Evolutionary conservation across 129 eudicot genomes (phyloP).

Genomic region (Solidago caesia): DNA sequence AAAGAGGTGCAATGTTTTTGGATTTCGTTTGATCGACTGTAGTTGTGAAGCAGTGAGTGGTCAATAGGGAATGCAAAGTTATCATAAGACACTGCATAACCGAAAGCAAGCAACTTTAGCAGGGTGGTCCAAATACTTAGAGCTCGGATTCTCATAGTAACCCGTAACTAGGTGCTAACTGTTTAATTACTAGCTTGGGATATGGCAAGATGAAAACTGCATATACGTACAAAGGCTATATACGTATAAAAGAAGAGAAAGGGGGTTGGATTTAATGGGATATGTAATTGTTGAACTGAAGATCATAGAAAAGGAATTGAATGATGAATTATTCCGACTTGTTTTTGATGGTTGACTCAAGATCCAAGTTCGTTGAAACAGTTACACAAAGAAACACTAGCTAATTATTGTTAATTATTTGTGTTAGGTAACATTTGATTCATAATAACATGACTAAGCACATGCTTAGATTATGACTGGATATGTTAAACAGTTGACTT

Average conservation of each 20-base stretch:
- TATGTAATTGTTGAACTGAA: background rate
- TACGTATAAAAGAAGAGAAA: background rate
- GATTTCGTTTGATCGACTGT: constrained; percentile 31
- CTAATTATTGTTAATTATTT: background rate
- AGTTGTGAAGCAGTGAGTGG: constrained; percentile 20
- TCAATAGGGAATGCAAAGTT: constrained; percentile 36
- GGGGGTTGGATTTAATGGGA: background rate
- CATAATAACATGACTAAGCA: constrained; percentile 2
- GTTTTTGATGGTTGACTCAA: constrained; percentile 15
- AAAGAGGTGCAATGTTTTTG: constrained; percentile 30
- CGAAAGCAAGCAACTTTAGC: constrained; percentile 16
- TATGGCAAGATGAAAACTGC: background rate
- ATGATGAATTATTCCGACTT: background rate
- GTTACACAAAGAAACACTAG: background rate
- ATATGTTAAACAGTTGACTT: constrained; percentile 21
- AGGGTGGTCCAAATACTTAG: constrained; percentile 18
- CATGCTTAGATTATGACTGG: constrained; percentile 10
- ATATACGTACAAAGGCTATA: background rate
- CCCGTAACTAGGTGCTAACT: background rate
- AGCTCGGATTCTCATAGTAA: constrained; percentile 21
- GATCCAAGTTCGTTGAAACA: background rate
- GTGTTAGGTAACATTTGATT: constrained; percentile 7
- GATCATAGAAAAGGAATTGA: background rate
- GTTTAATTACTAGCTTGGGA: background rate
- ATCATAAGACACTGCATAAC: constrained; percentile 22